Conservation (phyloP, 2,329 filamentous ascomycete genomes). For the Hymenoscyphus fraxineus region DNA sequence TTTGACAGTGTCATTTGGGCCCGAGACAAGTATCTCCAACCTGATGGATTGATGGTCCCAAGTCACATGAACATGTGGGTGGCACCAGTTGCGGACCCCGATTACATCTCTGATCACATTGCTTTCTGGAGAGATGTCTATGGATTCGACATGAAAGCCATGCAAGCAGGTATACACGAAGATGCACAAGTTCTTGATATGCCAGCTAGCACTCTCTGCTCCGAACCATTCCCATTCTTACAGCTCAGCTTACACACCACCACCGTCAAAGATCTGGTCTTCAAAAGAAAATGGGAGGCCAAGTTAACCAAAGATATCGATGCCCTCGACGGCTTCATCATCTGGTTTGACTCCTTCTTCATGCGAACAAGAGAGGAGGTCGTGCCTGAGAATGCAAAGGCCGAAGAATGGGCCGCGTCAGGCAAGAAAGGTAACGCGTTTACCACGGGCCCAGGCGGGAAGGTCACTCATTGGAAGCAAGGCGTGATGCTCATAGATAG, state of each 20-base stretch:
- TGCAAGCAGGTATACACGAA: conserved; percentile 78
- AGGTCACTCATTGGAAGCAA: conserved; percentile 88
- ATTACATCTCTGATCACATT: conserved; percentile 73
- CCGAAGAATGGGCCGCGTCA: conserved; percentile 56
- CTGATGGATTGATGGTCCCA: conserved; percentile 79
- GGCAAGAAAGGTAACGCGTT: conserved; percentile 69
- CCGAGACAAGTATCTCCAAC: conserved; percentile 77
- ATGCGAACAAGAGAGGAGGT: conserved; percentile 53
- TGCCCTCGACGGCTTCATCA: conserved; percentile 76
- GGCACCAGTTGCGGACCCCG: conserved; percentile 73
- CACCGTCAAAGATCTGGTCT: conserved; percentile 68
- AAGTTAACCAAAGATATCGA: conserved; percentile 60
- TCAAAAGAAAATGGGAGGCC: conserved; percentile 64
- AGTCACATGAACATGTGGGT: conserved; percentile 80
- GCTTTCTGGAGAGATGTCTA: conserved; percentile 90
- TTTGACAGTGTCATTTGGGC: conserved; percentile 87
- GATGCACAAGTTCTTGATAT: conserved; percentile 77
- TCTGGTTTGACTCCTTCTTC: conserved; percentile 97
- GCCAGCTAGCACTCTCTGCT: conserved; percentile 57
- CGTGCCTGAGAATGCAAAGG: conserved; percentile 51
- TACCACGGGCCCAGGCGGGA: conserved; percentile 75
- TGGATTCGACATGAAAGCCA: conserved; percentile 89
- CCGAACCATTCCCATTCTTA: conserved; percentile 62
- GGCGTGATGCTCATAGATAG: conserved; percentile 67
- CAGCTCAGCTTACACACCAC: conserved; percentile 73